Conservation (phyloP, 352 stramenopile species). For the Globisporangium uncinulatum region DNA sequence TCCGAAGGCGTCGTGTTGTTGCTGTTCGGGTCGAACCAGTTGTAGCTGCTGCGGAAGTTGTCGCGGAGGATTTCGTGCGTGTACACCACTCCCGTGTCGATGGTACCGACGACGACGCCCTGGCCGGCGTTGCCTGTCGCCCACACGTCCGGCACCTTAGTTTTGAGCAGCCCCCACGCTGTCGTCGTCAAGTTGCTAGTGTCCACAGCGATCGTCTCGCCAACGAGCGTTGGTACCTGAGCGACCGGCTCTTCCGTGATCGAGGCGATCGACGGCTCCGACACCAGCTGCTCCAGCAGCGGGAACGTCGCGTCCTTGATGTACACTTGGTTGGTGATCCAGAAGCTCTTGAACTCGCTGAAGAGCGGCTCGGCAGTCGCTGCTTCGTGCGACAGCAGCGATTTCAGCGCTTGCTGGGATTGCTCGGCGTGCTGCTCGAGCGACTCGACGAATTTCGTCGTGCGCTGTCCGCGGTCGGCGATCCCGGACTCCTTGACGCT, state of each 20-base stretch:
- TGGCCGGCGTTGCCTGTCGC: slow-evolving; percentile 28
- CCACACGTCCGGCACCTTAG: slow-evolving; percentile 42
- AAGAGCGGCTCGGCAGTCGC: slow-evolving; percentile 3
- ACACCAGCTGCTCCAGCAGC: slow-evolving; percentile 16
- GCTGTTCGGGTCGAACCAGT: slow-evolving; percentile 10
- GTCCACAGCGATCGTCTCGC: too few relatives aligned
- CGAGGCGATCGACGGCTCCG: slow-evolving; percentile 8
- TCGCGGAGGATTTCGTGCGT: slow-evolving; percentile 11
- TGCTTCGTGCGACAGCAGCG: slow-evolving; percentile 4
- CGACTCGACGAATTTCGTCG: slow-evolving; percentile 7
- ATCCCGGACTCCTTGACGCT: too few relatives aligned
- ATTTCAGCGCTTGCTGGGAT: slow-evolving; percentile 11
- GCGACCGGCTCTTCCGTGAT: slow-evolving; percentile 14
- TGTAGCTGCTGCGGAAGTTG: slow-evolving; percentile 17
- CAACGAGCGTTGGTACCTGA: background rate
- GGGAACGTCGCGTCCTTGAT: slow-evolving; percentile 15
- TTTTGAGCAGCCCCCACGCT: slow-evolving; percentile 48
- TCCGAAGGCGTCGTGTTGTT: slow-evolving; percentile 11
- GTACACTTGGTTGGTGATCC: slow-evolving; percentile 23
- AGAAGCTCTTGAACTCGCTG: slow-evolving; percentile 10
- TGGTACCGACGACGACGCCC: slow-evolving; percentile 20
- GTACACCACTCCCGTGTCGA: slow-evolving; percentile 21
- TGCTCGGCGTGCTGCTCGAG: slow-evolving; percentile 5
- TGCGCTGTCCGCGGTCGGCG: slow-evolving; percentile 7
- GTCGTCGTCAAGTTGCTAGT: too few relatives aligned